Evolutionary conservation across 2,329 filamentous ascomycete genomes (phyloP).

Genomic region (Colletotrichum eremochloae): DNA sequence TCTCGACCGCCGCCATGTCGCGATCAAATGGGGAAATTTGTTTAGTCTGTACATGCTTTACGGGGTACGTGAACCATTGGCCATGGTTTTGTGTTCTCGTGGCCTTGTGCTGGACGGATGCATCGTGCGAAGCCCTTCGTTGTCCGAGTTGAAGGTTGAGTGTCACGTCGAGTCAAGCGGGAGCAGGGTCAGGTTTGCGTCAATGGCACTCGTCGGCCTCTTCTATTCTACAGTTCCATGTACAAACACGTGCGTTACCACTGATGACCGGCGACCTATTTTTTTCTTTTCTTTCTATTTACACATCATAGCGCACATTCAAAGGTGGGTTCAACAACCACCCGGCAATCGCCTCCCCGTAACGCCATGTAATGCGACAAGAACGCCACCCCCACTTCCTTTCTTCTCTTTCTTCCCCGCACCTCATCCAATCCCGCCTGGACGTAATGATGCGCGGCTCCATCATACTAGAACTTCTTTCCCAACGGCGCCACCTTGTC

Average conservation of each 20-base stretch:
- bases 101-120: no score
- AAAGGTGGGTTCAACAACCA: neutral
- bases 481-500: constrained; percentile 21
- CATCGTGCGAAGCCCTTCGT: no score
- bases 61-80: neutral
- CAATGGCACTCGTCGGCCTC: neutral
- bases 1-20: neutral
- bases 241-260: neutral
- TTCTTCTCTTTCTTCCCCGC: neutral
- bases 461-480: constrained; percentile 20
- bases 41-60: neutral
- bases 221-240: neutral
- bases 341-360: constrained; percentile 1
- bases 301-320: neutral
- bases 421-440: neutral
- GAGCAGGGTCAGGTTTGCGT: no score
- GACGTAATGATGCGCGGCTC: no score
- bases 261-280: neutral
- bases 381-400: neutral
- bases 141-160: no score
- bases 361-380: constrained; percentile 6
- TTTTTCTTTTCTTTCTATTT: neutral
- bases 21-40: neutral
- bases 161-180: neutral
- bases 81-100: no score